These are phyloP conservation scores for Choiromyces venosus DNA, from an alignment of 495 filamentous ascomycete species.

Conservation along the genomic window DNA sequence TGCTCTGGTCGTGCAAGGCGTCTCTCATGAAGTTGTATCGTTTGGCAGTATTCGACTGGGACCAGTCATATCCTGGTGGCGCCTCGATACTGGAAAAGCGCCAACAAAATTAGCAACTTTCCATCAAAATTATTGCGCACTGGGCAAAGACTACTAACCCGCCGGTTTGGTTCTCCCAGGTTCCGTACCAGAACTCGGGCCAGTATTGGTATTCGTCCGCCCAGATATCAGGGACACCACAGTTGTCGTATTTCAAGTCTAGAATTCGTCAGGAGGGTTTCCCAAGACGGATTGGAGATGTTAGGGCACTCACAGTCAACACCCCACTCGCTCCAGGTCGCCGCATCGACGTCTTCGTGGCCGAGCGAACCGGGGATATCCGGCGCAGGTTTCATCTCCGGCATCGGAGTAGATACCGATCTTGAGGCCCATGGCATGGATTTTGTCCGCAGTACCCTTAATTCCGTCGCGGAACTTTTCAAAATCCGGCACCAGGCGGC, in stretches of 20 bases:
- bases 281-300: background rate
- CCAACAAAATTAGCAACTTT: conserved; percentile 46
- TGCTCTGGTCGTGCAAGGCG: conserved; percentile 51
- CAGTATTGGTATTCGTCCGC: conserved; percentile 27
- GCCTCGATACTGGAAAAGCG: conserved; percentile 45
- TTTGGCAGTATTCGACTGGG: conserved; percentile 49
- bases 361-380: conserved; percentile 57
- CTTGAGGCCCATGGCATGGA: conserved; percentile 58
- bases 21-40: conserved; percentile 58
- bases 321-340: conserved; percentile 59
- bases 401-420: conserved; percentile 63
- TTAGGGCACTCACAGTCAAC: conserved; percentile 51
- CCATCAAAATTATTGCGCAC: conserved; percentile 27
- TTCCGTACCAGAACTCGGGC: conserved; percentile 38
- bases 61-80: conserved; percentile 52
- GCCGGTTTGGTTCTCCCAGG: conserved; percentile 25
- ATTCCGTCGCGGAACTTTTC: conserved; percentile 60
- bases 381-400: conserved; percentile 57
- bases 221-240: conserved; percentile 28
- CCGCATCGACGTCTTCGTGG: conserved; percentile 57
- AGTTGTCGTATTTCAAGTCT: conserved; percentile 72
- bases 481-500: conserved; percentile 52
- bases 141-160: background rate
- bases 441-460: conserved; percentile 50
- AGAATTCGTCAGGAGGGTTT: conserved; percentile 14